Percentiles rank a stretch among this genome's conserved stretches.
These are phyloP conservation scores for Tuber melanosporum DNA, from an alignment of 495 filamentous ascomycete species.

Conservation along the genomic window DNA sequence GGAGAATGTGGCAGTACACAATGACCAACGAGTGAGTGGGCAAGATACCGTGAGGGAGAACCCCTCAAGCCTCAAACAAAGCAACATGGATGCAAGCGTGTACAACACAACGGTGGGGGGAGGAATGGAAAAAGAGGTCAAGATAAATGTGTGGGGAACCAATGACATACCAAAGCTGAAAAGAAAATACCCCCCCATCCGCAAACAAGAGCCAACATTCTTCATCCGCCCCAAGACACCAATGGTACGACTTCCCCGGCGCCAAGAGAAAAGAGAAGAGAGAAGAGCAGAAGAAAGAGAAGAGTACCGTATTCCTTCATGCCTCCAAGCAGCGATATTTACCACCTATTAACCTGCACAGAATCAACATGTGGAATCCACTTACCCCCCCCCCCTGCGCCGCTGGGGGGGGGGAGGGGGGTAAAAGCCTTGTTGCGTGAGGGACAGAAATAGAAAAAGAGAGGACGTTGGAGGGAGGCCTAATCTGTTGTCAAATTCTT, in stretches of 20 bases:
- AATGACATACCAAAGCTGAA: background rate
- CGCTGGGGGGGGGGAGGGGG: background rate
- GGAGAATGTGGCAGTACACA: background rate
- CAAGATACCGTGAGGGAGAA: background rate
- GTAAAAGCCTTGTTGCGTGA: background rate
- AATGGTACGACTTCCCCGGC: background rate
- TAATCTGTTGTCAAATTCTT: too few relatives aligned
- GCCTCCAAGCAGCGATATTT: background rate
- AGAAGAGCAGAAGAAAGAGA: background rate
- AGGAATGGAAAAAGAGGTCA: too few relatives aligned
- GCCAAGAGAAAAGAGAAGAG: background rate
- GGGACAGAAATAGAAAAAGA: background rate
- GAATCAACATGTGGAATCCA: background rate
- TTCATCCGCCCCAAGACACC: background rate
- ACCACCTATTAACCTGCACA: background rate
- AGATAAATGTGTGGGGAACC: background rate
- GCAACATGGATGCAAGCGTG: background rate
- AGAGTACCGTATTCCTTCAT: background rate
- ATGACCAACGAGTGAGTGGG: background rate
- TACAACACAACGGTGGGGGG: background rate
- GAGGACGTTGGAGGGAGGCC: background rate
- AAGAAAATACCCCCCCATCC: background rate
- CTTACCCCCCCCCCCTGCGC: background rate
- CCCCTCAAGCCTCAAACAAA: background rate
- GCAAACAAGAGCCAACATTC: background rate